Base-by-base conservation (phyloP, 805 yeast species). In the Starmerella asiatica region DNA sequence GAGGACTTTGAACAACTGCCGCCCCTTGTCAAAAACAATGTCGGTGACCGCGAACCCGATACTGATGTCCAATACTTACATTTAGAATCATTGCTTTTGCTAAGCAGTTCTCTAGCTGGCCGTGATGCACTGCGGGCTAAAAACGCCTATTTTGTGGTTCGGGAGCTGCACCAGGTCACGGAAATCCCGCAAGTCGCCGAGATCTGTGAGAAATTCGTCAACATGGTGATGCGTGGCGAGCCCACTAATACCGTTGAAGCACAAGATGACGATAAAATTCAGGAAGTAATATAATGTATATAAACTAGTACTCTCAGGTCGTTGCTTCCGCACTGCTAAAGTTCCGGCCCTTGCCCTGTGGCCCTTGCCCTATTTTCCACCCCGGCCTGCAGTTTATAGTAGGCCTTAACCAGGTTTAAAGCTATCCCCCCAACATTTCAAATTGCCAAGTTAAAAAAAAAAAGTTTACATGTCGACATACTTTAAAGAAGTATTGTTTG, bases 171-270 rank as follows among this genome's bases (percentile, higher is more conserved):
- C 54, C 77, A 79, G 34, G 57, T 56, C 23, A 45, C 56, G 12
- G 54, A 56, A 8, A 55, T 70, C 38, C 69, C 65, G 20, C 64
- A 61, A 16, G 68, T 83, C 18, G 65, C 65, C 32, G 93, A 80
- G 32, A 61, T 80, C 32, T 78, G 91, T 62, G 93, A 84, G 51
- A 70, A 91, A 56, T 59, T 81, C 30, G 98, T 86, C 18, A 88
- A 88, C 57, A 72, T 84, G 75, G 67, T 88, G 47, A 80, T 81
- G 91, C 75, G 96, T 65, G 96, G 88, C 54, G 96, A 86, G 54
- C 59, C 59, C n/a, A 62, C 54, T 27, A 24, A 36, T 5, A 5
- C 12, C 16, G 8, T 57, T 46, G 35, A 36, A 7, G 43, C 36
- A 15, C 43, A 41, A 2, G 49, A 42, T 7, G 49, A 43, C 5